Evolutionary conservation across 495 filamentous ascomycete genomes (phyloP).

Genomic region (Podospora comata): DNA sequence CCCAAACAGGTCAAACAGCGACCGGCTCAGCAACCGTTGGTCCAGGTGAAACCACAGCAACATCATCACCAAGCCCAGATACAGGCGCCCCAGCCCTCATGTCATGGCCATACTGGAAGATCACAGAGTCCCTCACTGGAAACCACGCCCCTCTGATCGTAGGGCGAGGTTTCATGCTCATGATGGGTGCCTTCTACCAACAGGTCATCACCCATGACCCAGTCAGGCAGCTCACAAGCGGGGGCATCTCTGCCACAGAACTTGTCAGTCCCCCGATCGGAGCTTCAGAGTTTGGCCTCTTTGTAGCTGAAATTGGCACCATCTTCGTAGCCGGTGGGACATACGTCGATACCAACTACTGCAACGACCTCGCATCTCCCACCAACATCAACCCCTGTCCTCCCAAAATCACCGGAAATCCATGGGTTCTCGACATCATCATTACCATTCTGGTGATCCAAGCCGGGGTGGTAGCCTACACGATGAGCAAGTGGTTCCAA

Average conservation of each 20-base stretch:
- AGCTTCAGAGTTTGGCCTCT: conserved; percentile 13
- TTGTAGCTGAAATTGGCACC: conserved; percentile 24
- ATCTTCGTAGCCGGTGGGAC: conserved; percentile 24
- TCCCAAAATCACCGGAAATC: conserved; percentile 23
- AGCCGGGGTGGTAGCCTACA: conserved; percentile 13
- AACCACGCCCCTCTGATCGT: conserved; percentile 21
- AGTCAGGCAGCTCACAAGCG: conserved; percentile 20
- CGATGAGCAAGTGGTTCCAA: conserved; percentile 23
- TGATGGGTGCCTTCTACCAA: conserved; percentile 24
- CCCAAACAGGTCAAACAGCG: conserved; percentile 4
- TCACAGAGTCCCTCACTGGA: conserved; percentile 9
- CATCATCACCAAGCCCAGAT: neutral
- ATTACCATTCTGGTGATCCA: conserved; percentile 19
- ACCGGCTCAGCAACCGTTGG: neutral
- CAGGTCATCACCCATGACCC: conserved; percentile 23
- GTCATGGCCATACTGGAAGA: conserved; percentile 15
- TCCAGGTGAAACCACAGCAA: conserved; percentile 1
- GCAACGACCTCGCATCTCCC: neutral
- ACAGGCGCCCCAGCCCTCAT: neutral
- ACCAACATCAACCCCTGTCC: conserved; percentile 19
- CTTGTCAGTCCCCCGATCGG: conserved; percentile 20
- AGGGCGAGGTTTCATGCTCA: conserved; percentile 12
- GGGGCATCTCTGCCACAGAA: conserved; percentile 17
- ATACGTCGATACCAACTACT: conserved; percentile 29
- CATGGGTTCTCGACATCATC: conserved; percentile 28